Evolutionary conservation across 345 rosid genomes (phyloP).

Genomic region (Kandelia obovata): DNA sequence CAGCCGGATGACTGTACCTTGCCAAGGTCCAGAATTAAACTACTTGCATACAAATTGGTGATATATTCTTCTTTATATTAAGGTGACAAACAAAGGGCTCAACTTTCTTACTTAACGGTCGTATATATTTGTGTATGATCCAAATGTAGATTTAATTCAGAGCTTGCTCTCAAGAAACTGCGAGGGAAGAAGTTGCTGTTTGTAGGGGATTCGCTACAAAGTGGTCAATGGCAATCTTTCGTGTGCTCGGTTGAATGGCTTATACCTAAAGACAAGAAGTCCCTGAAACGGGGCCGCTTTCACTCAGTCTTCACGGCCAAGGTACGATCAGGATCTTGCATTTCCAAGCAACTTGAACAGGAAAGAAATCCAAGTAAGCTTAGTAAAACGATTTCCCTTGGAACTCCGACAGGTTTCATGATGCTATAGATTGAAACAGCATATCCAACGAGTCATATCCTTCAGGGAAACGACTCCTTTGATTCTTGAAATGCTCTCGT

Average conservation of each 20-base stretch:
- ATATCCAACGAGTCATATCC: no score
- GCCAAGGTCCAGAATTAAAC: conserved; percentile 45
- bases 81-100: neutral
- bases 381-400: neutral
- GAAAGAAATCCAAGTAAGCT: neutral
- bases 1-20: conserved; percentile 83
- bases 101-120: neutral
- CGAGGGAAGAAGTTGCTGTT: conserved; percentile 27
- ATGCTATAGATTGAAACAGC: no score
- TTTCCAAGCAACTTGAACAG: neutral
- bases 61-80: neutral
- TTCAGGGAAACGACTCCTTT: no score
- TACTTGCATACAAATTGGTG: neutral
- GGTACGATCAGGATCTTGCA: conserved; percentile 7
- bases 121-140: neutral
- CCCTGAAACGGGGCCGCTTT: conserved; percentile 19
- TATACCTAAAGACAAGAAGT: conserved; percentile 28
- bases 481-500: no score
- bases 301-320: conserved; percentile 31
- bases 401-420: no score
- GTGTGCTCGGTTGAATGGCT: conserved; percentile 31
- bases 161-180: conserved; percentile 29
- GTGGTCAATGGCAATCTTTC: conserved; percentile 37
- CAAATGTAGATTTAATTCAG: conserved; percentile 22
- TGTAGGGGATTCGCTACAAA: conserved; percentile 31